Conservation (phyloP, 768 basidiomycete species). For the Rhizopogon sp. region DNA sequence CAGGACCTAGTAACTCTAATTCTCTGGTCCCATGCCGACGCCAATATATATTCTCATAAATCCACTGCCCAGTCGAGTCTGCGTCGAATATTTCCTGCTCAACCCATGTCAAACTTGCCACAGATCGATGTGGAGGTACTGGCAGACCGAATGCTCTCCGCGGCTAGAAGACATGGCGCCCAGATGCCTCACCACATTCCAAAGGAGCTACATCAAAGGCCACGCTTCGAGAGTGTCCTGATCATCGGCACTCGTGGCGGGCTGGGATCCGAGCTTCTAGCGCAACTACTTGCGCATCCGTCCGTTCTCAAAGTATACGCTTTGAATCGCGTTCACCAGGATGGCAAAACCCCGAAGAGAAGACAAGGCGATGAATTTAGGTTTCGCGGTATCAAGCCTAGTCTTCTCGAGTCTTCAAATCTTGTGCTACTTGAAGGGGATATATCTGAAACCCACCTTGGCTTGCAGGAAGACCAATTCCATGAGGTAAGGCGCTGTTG, state of each 20-base stretch:
- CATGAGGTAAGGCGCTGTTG: conserved; percentile 18
- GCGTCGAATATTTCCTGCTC: no score
- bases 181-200: background rate
- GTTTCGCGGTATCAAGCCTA: conserved; percentile 31
- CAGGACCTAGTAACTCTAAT: no score
- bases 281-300: conserved; percentile 15
- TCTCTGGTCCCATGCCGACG: no score
- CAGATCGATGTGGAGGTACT: no score
- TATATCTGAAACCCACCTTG: conserved; percentile 18
- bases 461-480: conserved; percentile 17
- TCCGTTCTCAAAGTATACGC: conserved; percentile 21
- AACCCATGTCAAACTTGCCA: no score
- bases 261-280: conserved; percentile 30
- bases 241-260: conserved; percentile 36
- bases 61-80: no score
- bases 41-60: no score
- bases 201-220: background rate
- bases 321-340: conserved; percentile 17
- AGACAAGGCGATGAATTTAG: conserved; percentile 29
- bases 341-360: conserved; percentile 15
- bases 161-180: background rate
- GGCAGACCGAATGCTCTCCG: no score
- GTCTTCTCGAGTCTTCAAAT: conserved; percentile 21
- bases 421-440: conserved; percentile 33
- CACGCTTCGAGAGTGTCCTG: conserved; percentile 17